Conservation (phyloP, 2,329 filamentous ascomycete genomes). For the Cercospora sojina region DNA sequence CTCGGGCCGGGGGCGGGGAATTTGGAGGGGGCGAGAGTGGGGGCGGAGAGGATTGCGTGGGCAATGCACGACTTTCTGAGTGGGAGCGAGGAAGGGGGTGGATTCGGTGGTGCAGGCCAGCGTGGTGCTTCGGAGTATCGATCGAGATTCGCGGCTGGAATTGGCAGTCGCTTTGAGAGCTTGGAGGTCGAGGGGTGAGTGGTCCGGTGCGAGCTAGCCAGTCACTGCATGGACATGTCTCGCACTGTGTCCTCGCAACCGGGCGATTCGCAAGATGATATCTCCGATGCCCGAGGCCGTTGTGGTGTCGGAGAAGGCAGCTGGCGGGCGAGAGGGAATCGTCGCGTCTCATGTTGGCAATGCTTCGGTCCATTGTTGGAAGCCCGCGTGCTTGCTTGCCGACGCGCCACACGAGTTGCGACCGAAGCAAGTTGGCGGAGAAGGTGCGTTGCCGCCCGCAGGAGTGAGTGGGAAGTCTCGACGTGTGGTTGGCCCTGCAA, state of each 20-base stretch:
- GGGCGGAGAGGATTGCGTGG: slow-evolving; percentile 72
- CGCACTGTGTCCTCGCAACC: too few relatives aligned
- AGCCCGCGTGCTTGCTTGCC: background rate
- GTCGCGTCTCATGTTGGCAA: background rate
- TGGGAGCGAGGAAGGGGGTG: slow-evolving; percentile 28
- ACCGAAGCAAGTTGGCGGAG: background rate
- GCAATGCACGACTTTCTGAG: slow-evolving; percentile 57
- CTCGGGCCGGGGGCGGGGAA: slow-evolving; percentile 73
- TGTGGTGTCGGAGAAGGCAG: background rate
- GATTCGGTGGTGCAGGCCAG: slow-evolving; percentile 17
- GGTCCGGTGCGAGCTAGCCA: too few relatives aligned
- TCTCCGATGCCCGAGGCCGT: background rate
- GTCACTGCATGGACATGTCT: background rate
- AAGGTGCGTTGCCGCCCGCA: background rate
- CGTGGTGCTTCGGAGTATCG: slow-evolving; percentile 8
- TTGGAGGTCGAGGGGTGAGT: slow-evolving; percentile 24
- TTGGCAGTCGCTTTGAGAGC: slow-evolving; percentile 46
- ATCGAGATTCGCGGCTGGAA: slow-evolving; percentile 40
- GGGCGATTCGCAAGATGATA: background rate
- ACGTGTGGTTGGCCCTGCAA: background rate
- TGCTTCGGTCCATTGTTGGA: background rate
- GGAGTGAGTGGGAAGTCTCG: background rate
- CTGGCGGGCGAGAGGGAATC: background rate
- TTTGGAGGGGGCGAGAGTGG: slow-evolving; percentile 68
- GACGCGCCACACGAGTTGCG: background rate